Evolutionary conservation across 805 yeast genomes (phyloP), one percentile per base, ranked within the genome.

Genomic region (Wickerhamiella vanderwaltii): DNA sequence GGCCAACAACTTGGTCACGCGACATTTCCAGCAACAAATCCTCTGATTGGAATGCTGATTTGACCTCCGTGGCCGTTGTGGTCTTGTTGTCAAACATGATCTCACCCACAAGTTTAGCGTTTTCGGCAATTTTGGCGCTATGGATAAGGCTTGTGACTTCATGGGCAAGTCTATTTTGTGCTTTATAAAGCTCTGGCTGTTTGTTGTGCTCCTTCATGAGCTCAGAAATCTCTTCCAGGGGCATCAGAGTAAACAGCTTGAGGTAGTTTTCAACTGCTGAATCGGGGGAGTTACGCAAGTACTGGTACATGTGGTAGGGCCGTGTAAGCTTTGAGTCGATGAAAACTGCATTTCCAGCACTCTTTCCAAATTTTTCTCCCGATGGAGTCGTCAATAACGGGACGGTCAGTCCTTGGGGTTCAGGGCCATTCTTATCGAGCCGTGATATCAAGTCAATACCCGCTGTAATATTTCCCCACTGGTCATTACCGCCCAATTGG

Each of bases 401-500:
- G 0, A 81, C 95, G 0, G 98, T 91, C 35, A 91, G 50, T 0
- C 96, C 97, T 58, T 63, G 82, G 3, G 73, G 69, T 24, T 47
- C 50, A 6, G 46, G 42, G 2, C 37, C 48, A 5, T 35, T 13
- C 9, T 25, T 35, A 17, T 56, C 53, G 6, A 54, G 59, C 47
- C 94, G 65, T 1, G 79, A 67, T 29, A 87, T 85, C 44, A 91
- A 67, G 53, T 91, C 98, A 29, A 83, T 72, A 0, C 98, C 98
- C 0, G 97, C 96, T 1, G 94, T 84, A 45, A 91, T 91, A 54
- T 91, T 91, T 1, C 98, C 98, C 86, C 95, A 91, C 61, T 91
- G 98, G 58, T 91, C 98, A 56, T 82, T 86, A 5, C 98, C 98
- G 18, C 98, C 98, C 6, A 66, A 77, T 63, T 91, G 97, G 11